Conservation (phyloP, 352 stramenopile genomes). For the Globisporangium spiculum region DNA sequence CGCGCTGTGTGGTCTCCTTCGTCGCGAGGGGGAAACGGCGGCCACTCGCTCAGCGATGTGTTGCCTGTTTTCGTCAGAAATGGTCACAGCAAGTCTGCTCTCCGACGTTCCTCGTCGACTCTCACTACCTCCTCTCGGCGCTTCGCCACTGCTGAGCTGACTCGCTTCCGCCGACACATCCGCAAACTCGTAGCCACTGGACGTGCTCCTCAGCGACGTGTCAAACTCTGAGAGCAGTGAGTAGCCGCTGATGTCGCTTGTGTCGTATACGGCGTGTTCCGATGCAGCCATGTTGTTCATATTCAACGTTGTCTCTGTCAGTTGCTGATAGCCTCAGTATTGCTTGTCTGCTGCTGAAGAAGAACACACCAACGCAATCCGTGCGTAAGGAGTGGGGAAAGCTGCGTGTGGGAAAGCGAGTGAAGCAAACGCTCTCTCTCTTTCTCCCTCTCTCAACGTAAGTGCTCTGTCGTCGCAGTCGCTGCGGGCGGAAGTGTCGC, state of each 20-base stretch:
- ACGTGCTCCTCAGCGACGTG: not conserved
- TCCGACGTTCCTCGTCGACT: no score
- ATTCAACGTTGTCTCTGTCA: not conserved
- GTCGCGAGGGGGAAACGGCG: not conserved
- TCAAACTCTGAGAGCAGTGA: not conserved
- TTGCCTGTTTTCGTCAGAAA: not conserved
- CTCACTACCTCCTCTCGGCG: not conserved
- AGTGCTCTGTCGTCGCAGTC: not conserved
- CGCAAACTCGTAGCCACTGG: conserved; percentile 6
- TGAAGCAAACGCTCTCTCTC: not conserved
- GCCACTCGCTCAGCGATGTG: not conserved
- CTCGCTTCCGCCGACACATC: conserved; percentile 4
- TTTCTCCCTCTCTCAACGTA: not conserved
- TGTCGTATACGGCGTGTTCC: not conserved
- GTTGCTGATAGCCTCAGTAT: not conserved
- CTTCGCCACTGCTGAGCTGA: not conserved
- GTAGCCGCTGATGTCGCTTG: not conserved
- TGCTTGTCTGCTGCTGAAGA: not conserved
- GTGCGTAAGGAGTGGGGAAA: not conserved
- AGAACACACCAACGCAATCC: not conserved
- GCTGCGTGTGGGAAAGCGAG: not conserved
- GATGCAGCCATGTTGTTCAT: conserved; percentile 1
- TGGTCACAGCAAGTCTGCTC: not conserved
- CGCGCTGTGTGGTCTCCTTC: conserved; percentile 7
- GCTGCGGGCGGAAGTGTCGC: not conserved